A percentile compares a stretch with the other conserved stretches of the same genome.
These are phyloP conservation scores for Gamarada debralockiae DNA, from an alignment of 495 filamentous ascomycete species.

Conservation along the genomic window DNA sequence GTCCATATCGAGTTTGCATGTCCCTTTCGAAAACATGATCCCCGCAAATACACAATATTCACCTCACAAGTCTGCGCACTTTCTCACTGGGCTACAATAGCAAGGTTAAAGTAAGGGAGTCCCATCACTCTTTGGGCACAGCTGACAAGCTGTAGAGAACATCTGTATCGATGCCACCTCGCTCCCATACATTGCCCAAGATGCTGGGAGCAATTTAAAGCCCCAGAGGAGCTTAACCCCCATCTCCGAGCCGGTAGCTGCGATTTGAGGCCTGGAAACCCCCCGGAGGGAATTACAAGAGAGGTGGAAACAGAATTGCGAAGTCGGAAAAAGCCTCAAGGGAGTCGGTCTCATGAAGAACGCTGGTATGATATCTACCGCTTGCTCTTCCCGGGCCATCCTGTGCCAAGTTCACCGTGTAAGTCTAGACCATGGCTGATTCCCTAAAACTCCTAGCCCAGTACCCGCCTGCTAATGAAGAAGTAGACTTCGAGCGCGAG, in stretches of 20 bases:
- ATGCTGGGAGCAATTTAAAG: conserved; percentile 12
- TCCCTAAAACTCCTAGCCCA: too few species aligned
- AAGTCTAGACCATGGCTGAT: too few species aligned
- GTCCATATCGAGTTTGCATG: conserved; percentile 19
- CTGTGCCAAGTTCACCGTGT: conserved; percentile 17
- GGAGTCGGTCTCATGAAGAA: conserved; percentile 12
- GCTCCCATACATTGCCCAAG: conserved; percentile 4
- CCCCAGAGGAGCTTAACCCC: conserved; percentile 2
- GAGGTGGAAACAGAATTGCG: conserved; percentile 1
- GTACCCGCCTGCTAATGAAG: neutral
- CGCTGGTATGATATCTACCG: conserved; percentile 18
- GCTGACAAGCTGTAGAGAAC: conserved; percentile 10
- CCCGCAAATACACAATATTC: conserved; percentile 8
- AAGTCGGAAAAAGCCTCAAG: conserved; percentile 8
- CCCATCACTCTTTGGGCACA: neutral
- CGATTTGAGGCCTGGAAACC: neutral
- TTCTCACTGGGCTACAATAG: conserved; percentile 1
- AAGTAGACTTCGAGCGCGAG: neutral
- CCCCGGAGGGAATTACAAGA: conserved; percentile 12
- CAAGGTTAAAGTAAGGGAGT: conserved; percentile 14
- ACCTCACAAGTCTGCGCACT: conserved; percentile 6
- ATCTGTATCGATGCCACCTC: conserved; percentile 15
- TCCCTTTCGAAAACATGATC: conserved; percentile 17
- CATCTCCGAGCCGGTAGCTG: conserved; percentile 11
- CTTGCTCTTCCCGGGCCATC: conserved; percentile 11